Conservation (phyloP, 768 basidiomycete species). For the Phaeolepiota aurea region DNA sequence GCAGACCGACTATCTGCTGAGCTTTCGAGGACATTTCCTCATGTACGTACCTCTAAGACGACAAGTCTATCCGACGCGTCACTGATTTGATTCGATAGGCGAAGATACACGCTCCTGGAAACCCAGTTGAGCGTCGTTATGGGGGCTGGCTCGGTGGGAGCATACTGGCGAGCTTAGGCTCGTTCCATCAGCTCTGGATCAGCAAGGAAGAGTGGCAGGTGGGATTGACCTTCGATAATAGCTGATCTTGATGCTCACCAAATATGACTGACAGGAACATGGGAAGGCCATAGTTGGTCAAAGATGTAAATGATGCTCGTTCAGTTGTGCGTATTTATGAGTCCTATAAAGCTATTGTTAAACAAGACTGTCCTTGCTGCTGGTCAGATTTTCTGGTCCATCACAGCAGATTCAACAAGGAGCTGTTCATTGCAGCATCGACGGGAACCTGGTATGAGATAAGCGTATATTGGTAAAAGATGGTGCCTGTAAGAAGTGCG, state of each 20-base stretch:
- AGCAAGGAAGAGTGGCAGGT: constrained; percentile 92
- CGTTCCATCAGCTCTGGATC: constrained; percentile 97
- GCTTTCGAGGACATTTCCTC: constrained; percentile 63
- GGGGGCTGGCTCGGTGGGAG: constrained; percentile 95
- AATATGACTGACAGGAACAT: constrained; percentile 47
- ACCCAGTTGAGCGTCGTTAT: constrained; percentile 82
- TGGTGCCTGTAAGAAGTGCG: no score
- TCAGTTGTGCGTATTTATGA: no score
- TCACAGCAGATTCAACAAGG: no score
- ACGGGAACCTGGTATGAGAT: no score
- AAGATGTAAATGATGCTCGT: constrained; percentile 63
- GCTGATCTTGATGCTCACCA: no score
- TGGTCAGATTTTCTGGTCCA: no score
- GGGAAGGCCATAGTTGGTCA: constrained; percentile 78
- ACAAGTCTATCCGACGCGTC: no score
- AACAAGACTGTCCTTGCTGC: no score
- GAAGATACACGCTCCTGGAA: constrained; percentile 90
- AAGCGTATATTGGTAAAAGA: no score
- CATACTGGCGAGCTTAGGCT: constrained; percentile 89
- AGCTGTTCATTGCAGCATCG: no score
- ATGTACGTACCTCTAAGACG: constrained; percentile 42
- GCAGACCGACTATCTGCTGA: constrained; percentile 77
- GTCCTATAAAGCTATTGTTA: no score
- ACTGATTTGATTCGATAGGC: constrained; percentile 36
- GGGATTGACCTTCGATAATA: constrained; percentile 12